Base-by-base conservation (phyloP, 1,284 basidiomycete species). In the Laetiporus sulphureus region DNA sequence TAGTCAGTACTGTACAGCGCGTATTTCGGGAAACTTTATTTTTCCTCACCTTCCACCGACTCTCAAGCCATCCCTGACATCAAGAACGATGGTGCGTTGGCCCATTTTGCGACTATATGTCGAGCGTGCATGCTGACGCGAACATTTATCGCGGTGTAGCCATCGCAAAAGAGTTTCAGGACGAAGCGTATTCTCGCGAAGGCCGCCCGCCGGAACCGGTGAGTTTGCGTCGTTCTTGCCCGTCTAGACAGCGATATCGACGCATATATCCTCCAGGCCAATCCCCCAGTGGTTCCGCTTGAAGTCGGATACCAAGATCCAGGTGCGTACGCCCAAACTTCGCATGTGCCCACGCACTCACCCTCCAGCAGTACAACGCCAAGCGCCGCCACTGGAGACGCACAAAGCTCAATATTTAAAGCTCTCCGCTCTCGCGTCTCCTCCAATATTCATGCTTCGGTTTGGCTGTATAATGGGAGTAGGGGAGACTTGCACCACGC, bases 231-330 rank as follows among this genome's bases (percentile, higher is more conserved):
- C n/a, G n/a, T n/a, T n/a, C 8, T 20, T 3, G 19, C 13, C 42
- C 36, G 39, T 38, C 24, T 15, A 22, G 16, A 20, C 16, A 24
- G 4, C 38, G 5, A 21, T 37, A 36, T 49, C 47, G 43, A 16
- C 32, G 47, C 43, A 34, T n/a, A 19, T 36, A 21, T 25, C 18
- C 20, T 49, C 22, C 45, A 91, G 89, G 63, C 93, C 93, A 54
- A 95, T 98, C 52, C 94, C 93, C 52, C 91, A 95, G 63, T 98
- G 93, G 94, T 97, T 94, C 83, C 91, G 93, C 58, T 75, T 97
- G 54, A 97, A 96, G 80, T 86, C 91, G 57, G 94, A 92, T 68
- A 89, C 81, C 52, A 94, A 92, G 72, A 94, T 94, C 61, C 89
- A 91, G 68, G 89, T 92, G 64, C 65, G 83, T 58, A n/a, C 18